A percentile compares a stretch with the other conserved stretches of the same genome.
These are phyloP conservation scores for Phoenix dactylifera DNA, from an alignment of 176 grass and related monocot genomes.

Conservation along the genomic window DNA sequence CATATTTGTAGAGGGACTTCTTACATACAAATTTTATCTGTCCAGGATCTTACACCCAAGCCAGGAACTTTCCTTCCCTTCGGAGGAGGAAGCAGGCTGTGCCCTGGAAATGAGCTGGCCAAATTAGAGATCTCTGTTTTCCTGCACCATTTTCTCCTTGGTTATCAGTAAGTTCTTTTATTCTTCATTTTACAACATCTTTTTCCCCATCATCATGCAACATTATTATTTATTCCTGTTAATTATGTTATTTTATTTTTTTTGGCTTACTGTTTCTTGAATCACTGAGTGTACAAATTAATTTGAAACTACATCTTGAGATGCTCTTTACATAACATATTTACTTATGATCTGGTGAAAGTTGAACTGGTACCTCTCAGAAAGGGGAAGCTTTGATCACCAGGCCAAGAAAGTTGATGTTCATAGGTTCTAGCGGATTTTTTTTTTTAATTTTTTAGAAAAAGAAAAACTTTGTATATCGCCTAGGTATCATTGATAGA, in stretches of 20 bases:
- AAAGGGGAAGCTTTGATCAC: no score
- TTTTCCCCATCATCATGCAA: neutral
- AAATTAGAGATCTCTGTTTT: conserved; percentile 97
- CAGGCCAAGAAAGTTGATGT: no score
- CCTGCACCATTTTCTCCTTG: conserved; percentile 86
- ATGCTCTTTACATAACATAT: no score
- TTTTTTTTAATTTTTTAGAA: no score
- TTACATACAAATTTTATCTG: conserved; percentile 13
- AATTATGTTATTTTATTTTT: neutral
- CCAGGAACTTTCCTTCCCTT: conserved; percentile 77
- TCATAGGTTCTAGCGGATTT: no score
- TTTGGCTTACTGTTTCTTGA: no score
- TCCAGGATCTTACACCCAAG: conserved; percentile 50
- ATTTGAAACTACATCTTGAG: no score
- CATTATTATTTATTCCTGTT: neutral
- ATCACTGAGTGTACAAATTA: no score
- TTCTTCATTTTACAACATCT: neutral
- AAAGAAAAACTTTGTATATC: no score
- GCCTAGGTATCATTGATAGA: no score
- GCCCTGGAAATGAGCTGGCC: conserved; percentile 84
- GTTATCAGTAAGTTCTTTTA: conserved; percentile 49
- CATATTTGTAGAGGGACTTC: neutral
- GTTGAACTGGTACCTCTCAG: no score
- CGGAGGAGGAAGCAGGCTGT: conserved; percentile 53
- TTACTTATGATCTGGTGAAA: no score